Conservation (phyloP, 768 basidiomycete species). For the Podaxis pistillaris region DNA sequence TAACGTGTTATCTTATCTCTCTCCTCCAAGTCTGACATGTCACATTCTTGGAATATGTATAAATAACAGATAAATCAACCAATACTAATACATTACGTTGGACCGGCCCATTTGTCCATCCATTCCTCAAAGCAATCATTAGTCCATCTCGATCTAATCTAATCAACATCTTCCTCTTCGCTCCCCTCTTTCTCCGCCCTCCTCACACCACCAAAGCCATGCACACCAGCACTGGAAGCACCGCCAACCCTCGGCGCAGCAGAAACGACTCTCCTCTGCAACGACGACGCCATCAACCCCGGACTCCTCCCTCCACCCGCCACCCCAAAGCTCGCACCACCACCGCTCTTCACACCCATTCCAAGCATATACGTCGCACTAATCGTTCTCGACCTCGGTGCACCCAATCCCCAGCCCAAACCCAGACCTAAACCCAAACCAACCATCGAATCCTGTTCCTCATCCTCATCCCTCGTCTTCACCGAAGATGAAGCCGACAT, state of each 20-base stretch:
- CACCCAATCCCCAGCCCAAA: background rate
- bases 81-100: background rate
- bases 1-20: too few relatives aligned
- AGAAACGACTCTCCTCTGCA: background rate
- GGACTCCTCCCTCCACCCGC: background rate
- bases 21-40: too few relatives aligned
- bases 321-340: background rate
- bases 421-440: background rate
- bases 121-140: background rate
- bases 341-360: background rate
- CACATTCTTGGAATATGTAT: background rate
- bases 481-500: background rate
- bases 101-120: background rate
- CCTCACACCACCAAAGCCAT: background rate
- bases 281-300: background rate
- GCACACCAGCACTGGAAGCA: background rate
- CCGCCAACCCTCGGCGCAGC: background rate
- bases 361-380: constrained; percentile 12
- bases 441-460: background rate
- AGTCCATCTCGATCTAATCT: background rate
- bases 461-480: background rate
- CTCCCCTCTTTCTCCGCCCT: background rate
- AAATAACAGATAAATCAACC: background rate
- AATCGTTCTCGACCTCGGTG: background rate
- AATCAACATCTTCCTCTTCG: constrained; percentile 6